Evolutionary conservation across 192 early-diverging fungal species (phyloP).

Genomic region (Coemansia sp.): DNA sequence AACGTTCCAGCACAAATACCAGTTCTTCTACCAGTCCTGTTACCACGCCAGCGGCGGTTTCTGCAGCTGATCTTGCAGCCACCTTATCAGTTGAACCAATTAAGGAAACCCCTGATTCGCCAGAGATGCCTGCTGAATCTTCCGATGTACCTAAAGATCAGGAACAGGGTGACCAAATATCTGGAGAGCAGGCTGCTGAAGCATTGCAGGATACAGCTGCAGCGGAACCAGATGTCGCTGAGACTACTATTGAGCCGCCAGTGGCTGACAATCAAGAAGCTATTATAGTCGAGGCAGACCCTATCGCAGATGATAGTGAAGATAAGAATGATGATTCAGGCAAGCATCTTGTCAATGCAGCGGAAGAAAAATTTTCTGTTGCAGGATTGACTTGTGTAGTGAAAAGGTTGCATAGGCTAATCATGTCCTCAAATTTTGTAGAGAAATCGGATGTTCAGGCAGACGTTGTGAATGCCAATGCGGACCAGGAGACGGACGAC

Average conservation of each 20-base stretch:
- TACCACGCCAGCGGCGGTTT: constrained; percentile 4
- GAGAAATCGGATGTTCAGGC: constrained; percentile 2
- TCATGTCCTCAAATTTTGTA: background rate
- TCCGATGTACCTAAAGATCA: background rate
- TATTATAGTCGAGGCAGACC: background rate
- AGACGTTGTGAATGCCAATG: background rate
- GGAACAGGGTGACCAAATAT: background rate
- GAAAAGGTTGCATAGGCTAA: background rate
- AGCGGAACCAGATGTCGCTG: background rate
- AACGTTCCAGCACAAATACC: constrained; percentile 21
- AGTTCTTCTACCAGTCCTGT: constrained; percentile 22
- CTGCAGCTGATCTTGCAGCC: background rate
- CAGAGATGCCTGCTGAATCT: background rate
- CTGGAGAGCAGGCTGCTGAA: background rate
- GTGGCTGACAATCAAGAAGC: background rate
- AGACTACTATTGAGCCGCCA: background rate
- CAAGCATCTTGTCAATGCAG: too few relatives aligned
- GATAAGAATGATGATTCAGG: too few relatives aligned
- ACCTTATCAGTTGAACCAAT: constrained; percentile 2
- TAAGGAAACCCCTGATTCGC: constrained; percentile 9
- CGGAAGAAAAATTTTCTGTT: background rate
- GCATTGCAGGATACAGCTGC: background rate
- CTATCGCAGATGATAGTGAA: constrained; percentile 1
- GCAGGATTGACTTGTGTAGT: constrained; percentile 4
- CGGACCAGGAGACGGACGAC: background rate